phyloP scores from a whole-genome alignment of 192 early-diverging fungal species.

The Umbelopsis sp. region DNA sequence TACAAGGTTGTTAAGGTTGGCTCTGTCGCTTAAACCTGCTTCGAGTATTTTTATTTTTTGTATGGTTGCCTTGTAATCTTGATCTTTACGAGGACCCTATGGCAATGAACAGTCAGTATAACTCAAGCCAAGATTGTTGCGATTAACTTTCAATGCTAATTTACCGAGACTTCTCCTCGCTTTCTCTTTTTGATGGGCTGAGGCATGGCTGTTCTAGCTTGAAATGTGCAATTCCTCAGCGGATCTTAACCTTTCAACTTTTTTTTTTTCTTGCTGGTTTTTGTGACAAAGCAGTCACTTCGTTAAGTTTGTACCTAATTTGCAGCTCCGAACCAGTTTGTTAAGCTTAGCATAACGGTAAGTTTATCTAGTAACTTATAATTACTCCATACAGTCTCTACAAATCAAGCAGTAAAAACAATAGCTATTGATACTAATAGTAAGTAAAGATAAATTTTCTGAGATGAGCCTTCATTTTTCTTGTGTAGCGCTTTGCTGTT shows the following conservation, averaged over 20 bases:
- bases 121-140: neutral
- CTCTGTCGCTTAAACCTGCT: constrained; percentile 64
- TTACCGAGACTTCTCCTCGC: constrained; percentile 14
- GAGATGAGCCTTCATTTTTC: neutral
- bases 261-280: constrained; percentile 7
- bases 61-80: constrained; percentile 21
- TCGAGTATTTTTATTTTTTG: constrained; percentile 61
- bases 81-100: constrained; percentile 14
- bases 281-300: neutral
- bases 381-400: too few species aligned
- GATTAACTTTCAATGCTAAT: neutral
- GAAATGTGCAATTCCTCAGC: too few species aligned
- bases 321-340: too few species aligned
- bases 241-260: neutral
- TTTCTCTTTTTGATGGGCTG: constrained; percentile 25
- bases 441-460: neutral
- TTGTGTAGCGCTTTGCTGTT: constrained; percentile 21
- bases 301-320: too few species aligned
- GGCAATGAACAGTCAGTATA: neutral
- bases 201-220: constrained; percentile 12
- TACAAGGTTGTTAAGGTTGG: constrained; percentile 78
- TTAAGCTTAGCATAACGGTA: too few species aligned
- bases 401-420: neutral
- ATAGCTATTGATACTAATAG: neutral
- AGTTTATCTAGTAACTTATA: too few species aligned